Evolutionary conservation across 2,329 filamentous ascomycete species (phyloP), one percentile per base, ranked within the genome.

Genomic region (Monosporascus cannonballus): DNA sequence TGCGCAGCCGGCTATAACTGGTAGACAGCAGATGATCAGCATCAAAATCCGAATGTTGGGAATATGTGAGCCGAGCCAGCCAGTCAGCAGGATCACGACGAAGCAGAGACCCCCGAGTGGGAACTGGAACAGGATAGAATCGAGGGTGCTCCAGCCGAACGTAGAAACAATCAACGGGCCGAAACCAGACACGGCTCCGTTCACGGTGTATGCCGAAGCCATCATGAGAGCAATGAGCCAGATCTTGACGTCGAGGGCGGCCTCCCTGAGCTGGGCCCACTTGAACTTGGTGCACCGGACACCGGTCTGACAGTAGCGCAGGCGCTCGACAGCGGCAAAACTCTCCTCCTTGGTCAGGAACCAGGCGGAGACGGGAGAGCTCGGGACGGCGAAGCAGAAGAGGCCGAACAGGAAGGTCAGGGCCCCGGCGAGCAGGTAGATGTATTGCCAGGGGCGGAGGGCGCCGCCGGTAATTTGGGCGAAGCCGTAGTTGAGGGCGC

Each of bases 91-190:
- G 51, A 91, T 89, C 49, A 77, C 76, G 47, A 89, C 70, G 55
- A 86, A 77, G 61, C 83, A 86, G n/a, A 91, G 65, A 0, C 71
- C 85, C 1, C 87, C 87, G 0, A 90, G 76, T 0, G 88, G 88
- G 54, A 91, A 90, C 61, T 91, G 87, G 64, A 87, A 84, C 0
- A 90, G 74, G 54, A 91, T 89, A 0, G 84, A 80, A 34, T 86
- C 75, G 1, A 86, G 75, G 0, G 80, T 76, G 22, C 75, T 76
- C 69, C 79, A 89, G 51, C 85, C 85, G 63, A 89, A 89, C 0
- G 85, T 89, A 1, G 78, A 83, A 1, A 90, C 85, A 54, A 89
- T 89, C 1, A 89, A 70, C 0, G 86, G 85, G 0, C 86, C 86
- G 62, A 89, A 89, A 1, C 85, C 85, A 37, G 77, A 80, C 11